Conservation (phyloP, 176 grass and related monocot species). For the Cocos nucifera region DNA sequence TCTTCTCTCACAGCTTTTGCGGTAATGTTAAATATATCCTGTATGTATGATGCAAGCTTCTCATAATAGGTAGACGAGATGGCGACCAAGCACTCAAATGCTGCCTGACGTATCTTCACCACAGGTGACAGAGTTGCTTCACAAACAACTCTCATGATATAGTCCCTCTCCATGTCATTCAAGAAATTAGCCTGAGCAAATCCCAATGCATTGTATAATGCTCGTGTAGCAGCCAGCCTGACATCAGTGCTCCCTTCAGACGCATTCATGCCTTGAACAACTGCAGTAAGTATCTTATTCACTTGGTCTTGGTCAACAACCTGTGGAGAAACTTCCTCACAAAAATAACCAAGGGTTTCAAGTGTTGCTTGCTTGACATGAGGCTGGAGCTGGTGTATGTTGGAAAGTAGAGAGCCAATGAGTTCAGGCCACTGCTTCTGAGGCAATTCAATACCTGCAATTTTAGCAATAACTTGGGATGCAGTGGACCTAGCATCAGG, state of each 20-base stretch:
- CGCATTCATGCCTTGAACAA: conserved; percentile 13
- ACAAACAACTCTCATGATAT: conserved; percentile 19
- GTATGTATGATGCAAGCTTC: conserved; percentile 15
- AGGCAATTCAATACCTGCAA: conserved; percentile 6
- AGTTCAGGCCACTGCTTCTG: conserved; percentile 16
- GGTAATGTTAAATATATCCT: conserved; percentile 10
- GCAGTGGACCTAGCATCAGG: conserved; percentile 15
- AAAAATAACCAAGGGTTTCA: conserved; percentile 16
- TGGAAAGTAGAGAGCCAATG: not conserved
- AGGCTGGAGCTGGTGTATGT: conserved; percentile 7
- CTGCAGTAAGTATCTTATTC: conserved; percentile 15
- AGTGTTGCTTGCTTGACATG: conserved; percentile 14
- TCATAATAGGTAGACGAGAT: conserved; percentile 13
- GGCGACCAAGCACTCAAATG: conserved; percentile 16
- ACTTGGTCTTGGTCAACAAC: conserved; percentile 11
- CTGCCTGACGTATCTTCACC: conserved; percentile 8
- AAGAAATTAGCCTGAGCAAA: conserved; percentile 14
- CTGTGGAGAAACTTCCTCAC: conserved; percentile 17
- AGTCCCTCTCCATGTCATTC: conserved; percentile 14
- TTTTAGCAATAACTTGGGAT: conserved; percentile 14
- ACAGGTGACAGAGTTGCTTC: conserved; percentile 1
- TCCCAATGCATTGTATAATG: conserved; percentile 9
- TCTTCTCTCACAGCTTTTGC: conserved; percentile 17
- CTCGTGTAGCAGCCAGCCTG: conserved; percentile 5
- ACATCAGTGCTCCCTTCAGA: conserved; percentile 8